Evolutionary conservation across 75 land plant species (phyloP), one percentile per base, ranked within the genome.

Genomic region (Isoetes taiwanensis): DNA sequence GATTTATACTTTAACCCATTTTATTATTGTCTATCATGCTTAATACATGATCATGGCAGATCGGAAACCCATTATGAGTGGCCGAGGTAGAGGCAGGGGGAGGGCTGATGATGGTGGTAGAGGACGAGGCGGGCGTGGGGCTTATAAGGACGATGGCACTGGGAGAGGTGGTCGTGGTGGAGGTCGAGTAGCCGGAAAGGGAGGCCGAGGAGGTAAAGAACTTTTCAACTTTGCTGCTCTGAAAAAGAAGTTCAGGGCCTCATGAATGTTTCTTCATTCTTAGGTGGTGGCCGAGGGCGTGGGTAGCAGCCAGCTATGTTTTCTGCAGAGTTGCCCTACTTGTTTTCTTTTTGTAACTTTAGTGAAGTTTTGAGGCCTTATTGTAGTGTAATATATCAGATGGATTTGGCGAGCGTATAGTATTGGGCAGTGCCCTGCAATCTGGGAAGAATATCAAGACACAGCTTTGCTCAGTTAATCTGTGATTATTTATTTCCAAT

Each of bases 61-160:
- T 63, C 72, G 93, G 53, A 86, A 65, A 56, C 93, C 93, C 27
- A 80, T 83, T 31, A 78, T 79, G 1, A 86, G 80, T 21, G 83
- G 86, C 1, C 78, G 89, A 54, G 90, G 90, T 12, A 69, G 93
- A 59, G 93, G 93, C 17, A 59, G 86, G 73, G 86, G 93, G n/a
- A 69, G 80, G 35, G 80, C 71, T 10, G 78, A 75, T 35, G 74
- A 67, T n/a, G 68, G 68, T 54, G 63, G 63, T 14, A 68, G 69
- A 2, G 25, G 74, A 21, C 65, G 65, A 43, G 58, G 77, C 24
- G 64, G 69, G 29, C 21, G 65, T 38, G 65, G 64, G 26, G 58
- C 14, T 24, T 46, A 27, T 52, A 42, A 42, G 28, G 54, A 32
- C 2, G 76, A 73, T 56, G 79, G 83, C 16, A 57, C 70, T 33